Evolutionary conservation across 345 rosid species (phyloP).

Genomic region (Salix caprea): DNA sequence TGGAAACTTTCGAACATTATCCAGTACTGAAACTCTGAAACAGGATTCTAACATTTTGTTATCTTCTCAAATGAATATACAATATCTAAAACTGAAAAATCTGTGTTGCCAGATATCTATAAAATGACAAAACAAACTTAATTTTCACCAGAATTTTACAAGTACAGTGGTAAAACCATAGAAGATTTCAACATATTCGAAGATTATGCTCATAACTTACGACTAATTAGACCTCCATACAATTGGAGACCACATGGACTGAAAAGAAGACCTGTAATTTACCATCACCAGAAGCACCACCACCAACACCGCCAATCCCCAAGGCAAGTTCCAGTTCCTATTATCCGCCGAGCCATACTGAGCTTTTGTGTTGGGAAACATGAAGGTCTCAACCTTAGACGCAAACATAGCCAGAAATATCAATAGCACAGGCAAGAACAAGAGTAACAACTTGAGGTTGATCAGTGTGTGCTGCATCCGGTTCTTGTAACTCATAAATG

Average conservation of each 20-base stretch:
- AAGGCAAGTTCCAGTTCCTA: slow-evolving; percentile 41
- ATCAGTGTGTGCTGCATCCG: slow-evolving; percentile 40
- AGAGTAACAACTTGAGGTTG: slow-evolving; percentile 49
- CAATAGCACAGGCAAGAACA: slow-evolving; percentile 57
- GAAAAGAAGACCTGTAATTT: slow-evolving; percentile 57
- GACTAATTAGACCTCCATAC: slow-evolving; percentile 25
- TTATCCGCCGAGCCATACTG: slow-evolving; percentile 18
- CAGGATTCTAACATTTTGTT: too few species aligned
- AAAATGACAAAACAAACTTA: too few species aligned
- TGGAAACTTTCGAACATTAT: too few species aligned
- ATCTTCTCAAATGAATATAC: too few species aligned
- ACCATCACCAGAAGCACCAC: slow-evolving; percentile 52
- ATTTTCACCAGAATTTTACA: too few species aligned
- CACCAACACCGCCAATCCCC: slow-evolving; percentile 53
- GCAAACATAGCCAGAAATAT: slow-evolving; percentile 35
- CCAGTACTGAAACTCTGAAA: too few species aligned
- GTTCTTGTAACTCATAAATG: slow-evolving; percentile 44
- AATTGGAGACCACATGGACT: slow-evolving; percentile 55
- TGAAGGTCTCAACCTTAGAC: slow-evolving; percentile 24
- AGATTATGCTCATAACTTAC: not conserved
- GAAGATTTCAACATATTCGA: not conserved
- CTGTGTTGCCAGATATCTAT: too few species aligned
- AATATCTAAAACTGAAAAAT: too few species aligned
- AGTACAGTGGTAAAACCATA: not conserved
- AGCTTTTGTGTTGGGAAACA: slow-evolving; percentile 27